Evolutionary conservation across 83 land plant species (phyloP).

Genomic region (Thuja plicata): DNA sequence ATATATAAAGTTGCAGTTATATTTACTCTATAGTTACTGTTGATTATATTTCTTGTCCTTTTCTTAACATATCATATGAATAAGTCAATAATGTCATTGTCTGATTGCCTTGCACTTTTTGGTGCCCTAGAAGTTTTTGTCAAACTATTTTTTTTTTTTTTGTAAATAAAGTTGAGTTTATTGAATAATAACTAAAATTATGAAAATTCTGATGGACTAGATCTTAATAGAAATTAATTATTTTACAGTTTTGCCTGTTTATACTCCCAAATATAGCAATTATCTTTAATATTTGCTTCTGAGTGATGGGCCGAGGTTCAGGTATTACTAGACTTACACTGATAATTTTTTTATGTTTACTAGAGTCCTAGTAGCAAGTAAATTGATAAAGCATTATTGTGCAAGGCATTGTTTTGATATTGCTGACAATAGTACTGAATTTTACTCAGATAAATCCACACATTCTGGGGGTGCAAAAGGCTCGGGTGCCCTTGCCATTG

Average conservation of each 20-base stretch:
- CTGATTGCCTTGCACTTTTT: not conserved
- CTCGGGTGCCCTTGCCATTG: slow-evolving; percentile 59
- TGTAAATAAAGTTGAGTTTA: not conserved
- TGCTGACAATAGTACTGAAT: not conserved
- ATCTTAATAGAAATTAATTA: not conserved
- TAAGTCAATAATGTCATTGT: not conserved
- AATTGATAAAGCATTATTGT: not conserved
- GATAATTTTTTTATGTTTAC: not conserved
- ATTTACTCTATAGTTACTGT: too few relatives aligned
- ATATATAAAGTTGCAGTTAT: not conserved
- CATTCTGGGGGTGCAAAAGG: slow-evolving; percentile 42
- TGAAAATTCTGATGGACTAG: not conserved
- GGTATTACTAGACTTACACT: not conserved
- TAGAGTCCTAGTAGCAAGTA: not conserved
- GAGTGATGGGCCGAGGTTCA: not conserved
- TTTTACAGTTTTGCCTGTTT: not conserved
- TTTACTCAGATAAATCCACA: slow-evolving; percentile 45
- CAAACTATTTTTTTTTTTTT: not conserved
- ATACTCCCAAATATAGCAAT: not conserved
- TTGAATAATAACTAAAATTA: not conserved
- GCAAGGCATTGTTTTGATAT: not conserved
- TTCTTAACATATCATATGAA: not conserved
- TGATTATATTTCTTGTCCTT: not conserved
- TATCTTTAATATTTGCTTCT: not conserved
- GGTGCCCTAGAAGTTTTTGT: not conserved